Base-by-base conservation (phyloP, 495 filamentous ascomycete species). In the Amphirosellinia nigrospora region DNA sequence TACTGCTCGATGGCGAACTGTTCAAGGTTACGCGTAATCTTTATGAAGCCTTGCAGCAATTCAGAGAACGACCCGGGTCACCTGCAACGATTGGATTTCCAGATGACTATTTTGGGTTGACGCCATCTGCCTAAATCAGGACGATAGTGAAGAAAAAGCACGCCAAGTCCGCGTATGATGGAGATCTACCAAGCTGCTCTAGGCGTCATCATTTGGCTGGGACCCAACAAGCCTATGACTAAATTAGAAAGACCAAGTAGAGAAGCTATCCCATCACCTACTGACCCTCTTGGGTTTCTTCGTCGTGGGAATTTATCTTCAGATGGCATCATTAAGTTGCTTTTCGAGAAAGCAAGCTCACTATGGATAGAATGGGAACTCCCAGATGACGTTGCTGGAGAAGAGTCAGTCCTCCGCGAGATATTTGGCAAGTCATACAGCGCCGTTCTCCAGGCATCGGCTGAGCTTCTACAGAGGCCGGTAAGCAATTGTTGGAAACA, bases 41-140 rank as follows among this genome's bases (percentile, higher is more conserved):
- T 21, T 19, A 41, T 13, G 58, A 41, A 41, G 34, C 11, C 8
- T 16, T 61, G 1, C 36, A 61, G 3, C 58, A 41, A 41, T 2
- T 61, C n/a, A 41, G 58, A 28, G 1, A 41, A 39, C 58, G 3
- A 8, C 58, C 58, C 21, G 36, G 7, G n/a, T 8, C 58, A 28
- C 58, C 58, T 13, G n/a, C 3, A 2, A 41, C 0, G 28, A 41
- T 61, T 11, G 58, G 58, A 28, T 61, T 2, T 8, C 58, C 58
- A 16, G 58, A 61, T 8, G 36, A 61, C 2, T 61, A 61, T 61
- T 61, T 41, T 61, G 58, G 58, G 8, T 61, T 15, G 58, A 61
- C 36, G 58, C 58, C 0, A 61, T 61, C 36, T 41, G 58, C 13
- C 58, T 61, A 13, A 61, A 61, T 9, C 58, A 61, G 21, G 58